Base-by-base conservation (phyloP, 257 asterid genomes). In the Eustoma russellianum region DNA sequence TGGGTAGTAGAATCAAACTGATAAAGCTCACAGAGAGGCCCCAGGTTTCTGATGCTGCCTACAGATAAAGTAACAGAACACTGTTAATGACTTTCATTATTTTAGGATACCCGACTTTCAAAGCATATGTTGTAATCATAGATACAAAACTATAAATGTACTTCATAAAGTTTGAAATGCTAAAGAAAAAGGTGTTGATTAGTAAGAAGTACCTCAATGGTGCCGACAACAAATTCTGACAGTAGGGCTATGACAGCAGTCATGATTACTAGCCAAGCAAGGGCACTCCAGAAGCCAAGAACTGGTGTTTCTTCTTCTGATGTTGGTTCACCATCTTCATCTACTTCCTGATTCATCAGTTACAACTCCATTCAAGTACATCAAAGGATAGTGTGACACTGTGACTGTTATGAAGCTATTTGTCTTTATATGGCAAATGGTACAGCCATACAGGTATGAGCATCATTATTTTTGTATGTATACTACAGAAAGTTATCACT, bases 31-130 rank as follows among this genome's bases (percentile, higher is more conserved):
- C 83, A 2, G 98, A 84, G 9, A 87, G 71, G 1, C 98, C 93
- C 97, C 95, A 91, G 13, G 86, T 62, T 40, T 76, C 75, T 1
- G 98, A 82, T 59, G 94, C 93, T 34, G 61, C 81, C 98, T 90
- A 65, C 45, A 46, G 3, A 7, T 56, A 40, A 7, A 52, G 16
- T 50, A 16, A 10, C n/a, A 6, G n/a, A 51, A 33, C 33, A 10
- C 5, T 5, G 13, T 13, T 3, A 18, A 0, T 10, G 24, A 17
- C 28, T 15, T 18, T 24, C 28, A 1, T 1, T 24, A 2, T 4
- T 24, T 24, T 24, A 24, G 12, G 12, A 8, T 38, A 38, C 43
- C 2, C 12, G 12, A 38, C 2, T 38, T 3, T 3, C 2, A 3
- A 38, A 38, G 11, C 43, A 38, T 38, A 11, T 38, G 7, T 2